Evolutionary conservation across 768 basidiomycete species (phyloP).

Genomic region (Suillus americanus): DNA sequence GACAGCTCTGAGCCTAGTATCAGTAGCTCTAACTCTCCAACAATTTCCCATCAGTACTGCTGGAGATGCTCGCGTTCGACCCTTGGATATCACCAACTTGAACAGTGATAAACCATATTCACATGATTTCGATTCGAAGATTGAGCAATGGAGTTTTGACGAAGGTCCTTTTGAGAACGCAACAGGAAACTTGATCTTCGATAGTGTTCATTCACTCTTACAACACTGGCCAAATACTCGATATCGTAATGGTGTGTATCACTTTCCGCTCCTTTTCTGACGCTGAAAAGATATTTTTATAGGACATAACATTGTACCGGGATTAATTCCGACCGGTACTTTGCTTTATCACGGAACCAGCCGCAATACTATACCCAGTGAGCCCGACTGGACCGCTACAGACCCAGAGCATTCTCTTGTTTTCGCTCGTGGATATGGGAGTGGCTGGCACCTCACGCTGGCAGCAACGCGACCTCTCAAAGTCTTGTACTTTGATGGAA

Average conservation of each 20-base stretch:
- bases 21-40: neutral
- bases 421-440: constrained; percentile 26
- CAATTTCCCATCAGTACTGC: neutral
- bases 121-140: neutral
- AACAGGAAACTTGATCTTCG: constrained; percentile 36
- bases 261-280: neutral
- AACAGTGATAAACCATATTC: neutral
- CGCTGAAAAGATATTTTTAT: neutral
- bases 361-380: constrained; percentile 21
- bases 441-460: constrained; percentile 34
- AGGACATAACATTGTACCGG: constrained; percentile 34
- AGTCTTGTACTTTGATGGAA: constrained; percentile 34
- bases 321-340: constrained; percentile 34
- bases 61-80: neutral
- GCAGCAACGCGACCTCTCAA: constrained; percentile 28
- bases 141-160: constrained; percentile 20
- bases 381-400: constrained; percentile 33
- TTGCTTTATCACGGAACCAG: constrained; percentile 35
- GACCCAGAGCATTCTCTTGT: constrained; percentile 39
- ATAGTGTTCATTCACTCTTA: constrained; percentile 32
- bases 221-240: constrained; percentile 41
- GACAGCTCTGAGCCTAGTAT: neutral
- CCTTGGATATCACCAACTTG: neutral
- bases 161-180: constrained; percentile 22
- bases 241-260: constrained; percentile 31